phyloP scores from a whole-genome alignment of 2,329 filamentous ascomycete genomes.

The Alternaria infectoria region DNA sequence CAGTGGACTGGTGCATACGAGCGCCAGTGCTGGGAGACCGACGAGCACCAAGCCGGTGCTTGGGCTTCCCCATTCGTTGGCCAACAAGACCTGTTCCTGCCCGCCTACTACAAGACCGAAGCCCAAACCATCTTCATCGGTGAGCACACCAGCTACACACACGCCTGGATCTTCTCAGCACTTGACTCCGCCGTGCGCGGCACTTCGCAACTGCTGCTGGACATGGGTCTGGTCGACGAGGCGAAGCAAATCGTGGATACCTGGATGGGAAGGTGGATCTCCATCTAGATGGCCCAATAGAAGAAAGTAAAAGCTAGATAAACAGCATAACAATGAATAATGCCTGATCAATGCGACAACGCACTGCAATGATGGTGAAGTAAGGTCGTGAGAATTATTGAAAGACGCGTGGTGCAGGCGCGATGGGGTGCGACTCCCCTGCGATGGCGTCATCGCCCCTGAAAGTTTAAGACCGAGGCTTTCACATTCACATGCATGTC shows the following conservation, averaged over 20 bases:
- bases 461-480: not conserved
- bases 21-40: slow-evolving; percentile 69
- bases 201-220: slow-evolving; percentile 67
- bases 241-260: slow-evolving; percentile 68
- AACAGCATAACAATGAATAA: not conserved
- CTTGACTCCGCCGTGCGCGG: slow-evolving; percentile 72
- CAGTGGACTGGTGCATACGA: slow-evolving; percentile 71
- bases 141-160: slow-evolving; percentile 60
- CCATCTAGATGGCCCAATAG: not conserved
- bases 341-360: not conserved
- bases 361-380: not conserved
- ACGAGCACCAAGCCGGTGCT: slow-evolving; percentile 66
- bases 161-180: slow-evolving; percentile 73
- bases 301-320: slow-evolving; percentile 7
- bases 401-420: not conserved
- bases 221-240: slow-evolving; percentile 71
- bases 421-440: not conserved
- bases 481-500: not conserved
- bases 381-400: not conserved
- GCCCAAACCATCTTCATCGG: slow-evolving; percentile 70
- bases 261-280: slow-evolving; percentile 74
- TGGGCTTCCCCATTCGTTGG: slow-evolving; percentile 68
- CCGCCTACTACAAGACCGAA: slow-evolving; percentile 75
- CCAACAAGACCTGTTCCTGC: slow-evolving; percentile 73
- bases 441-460: slow-evolving; percentile 1